Conservation (phyloP, 2,329 filamentous ascomycete genomes). For the Microsporum canis region DNA sequence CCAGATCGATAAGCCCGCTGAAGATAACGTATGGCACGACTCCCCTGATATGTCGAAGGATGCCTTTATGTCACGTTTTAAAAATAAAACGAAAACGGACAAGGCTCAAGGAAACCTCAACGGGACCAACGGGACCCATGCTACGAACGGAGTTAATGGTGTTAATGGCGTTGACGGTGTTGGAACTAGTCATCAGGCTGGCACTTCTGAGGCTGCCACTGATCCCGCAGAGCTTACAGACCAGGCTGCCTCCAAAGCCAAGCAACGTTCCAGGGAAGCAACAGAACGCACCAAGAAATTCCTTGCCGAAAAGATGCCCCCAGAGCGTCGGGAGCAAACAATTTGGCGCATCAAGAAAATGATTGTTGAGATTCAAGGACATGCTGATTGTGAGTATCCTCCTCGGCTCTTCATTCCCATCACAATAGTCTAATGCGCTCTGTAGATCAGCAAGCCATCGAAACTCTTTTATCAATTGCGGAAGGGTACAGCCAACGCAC, state of each 20-base stretch:
- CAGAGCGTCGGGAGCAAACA: slow-evolving; percentile 84
- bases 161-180: slow-evolving; percentile 40
- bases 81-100: slow-evolving; percentile 36
- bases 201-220: slow-evolving; percentile 14
- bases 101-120: neutral
- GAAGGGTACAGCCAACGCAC: slow-evolving; percentile 75
- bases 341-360: slow-evolving; percentile 96
- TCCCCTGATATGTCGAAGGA: slow-evolving; percentile 63
- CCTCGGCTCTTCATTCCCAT: neutral
- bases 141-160: neutral
- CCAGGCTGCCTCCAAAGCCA: slow-evolving; percentile 39
- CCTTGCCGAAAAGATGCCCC: slow-evolving; percentile 71
- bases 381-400: slow-evolving; percentile 60
- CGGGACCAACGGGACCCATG: neutral
- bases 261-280: slow-evolving; percentile 29
- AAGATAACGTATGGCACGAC: slow-evolving; percentile 91
- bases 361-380: slow-evolving; percentile 90
- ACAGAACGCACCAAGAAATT: slow-evolving; percentile 54
- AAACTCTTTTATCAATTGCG: slow-evolving; percentile 71
- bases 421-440: neutral
- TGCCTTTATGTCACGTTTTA: slow-evolving; percentile 56
- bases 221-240: slow-evolving; percentile 26
- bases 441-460: slow-evolving; percentile 70
- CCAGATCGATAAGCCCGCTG: slow-evolving; percentile 71
- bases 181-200: slow-evolving; percentile 16